Evolutionary conservation across 2,329 filamentous ascomycete species (phyloP).

Genomic region (Cryphonectria radicalis): DNA sequence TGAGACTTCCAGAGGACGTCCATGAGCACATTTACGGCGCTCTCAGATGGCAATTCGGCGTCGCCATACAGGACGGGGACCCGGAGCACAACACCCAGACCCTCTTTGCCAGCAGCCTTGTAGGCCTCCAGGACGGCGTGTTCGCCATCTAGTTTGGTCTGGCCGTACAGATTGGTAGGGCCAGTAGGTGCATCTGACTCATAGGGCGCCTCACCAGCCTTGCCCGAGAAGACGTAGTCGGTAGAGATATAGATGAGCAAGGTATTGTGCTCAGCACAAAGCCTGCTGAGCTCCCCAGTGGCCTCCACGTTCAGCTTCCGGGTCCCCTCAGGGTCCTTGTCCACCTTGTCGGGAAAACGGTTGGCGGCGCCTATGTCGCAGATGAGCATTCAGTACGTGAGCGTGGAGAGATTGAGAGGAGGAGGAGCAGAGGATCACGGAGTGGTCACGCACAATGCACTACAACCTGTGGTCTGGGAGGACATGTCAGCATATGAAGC

Average conservation of each 20-base stretch:
- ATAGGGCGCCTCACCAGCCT: constrained; percentile 82
- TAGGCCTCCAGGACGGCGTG: constrained; percentile 68
- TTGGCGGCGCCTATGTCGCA: constrained; percentile 73
- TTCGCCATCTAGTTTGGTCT: constrained; percentile 65
- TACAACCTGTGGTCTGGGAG: constrained; percentile 70
- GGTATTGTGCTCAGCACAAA: constrained; percentile 64
- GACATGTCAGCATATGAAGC: neutral
- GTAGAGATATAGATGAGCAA: constrained; percentile 80
- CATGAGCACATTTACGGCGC: constrained; percentile 81
- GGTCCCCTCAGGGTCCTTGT: constrained; percentile 76
- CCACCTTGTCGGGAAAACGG: constrained; percentile 84
- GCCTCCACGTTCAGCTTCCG: constrained; percentile 75
- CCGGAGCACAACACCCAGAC: constrained; percentile 70
- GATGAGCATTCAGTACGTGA: constrained; percentile 4
- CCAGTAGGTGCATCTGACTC: constrained; percentile 63
- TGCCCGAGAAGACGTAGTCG: constrained; percentile 79
- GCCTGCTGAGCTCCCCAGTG: constrained; percentile 66
- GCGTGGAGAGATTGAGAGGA: too few species aligned
- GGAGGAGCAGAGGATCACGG: neutral
- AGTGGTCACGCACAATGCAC: constrained; percentile 69
- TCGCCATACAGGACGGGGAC: constrained; percentile 85
- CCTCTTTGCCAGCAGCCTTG: constrained; percentile 50
- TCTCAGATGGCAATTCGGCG: constrained; percentile 72
- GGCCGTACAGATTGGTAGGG: constrained; percentile 77
- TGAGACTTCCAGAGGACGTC: constrained; percentile 77